Percentiles rank a stretch among this genome's conserved stretches.
Evolutionary conservation across 139 green algal species (phyloP).

Genomic region (Yamagishiella unicocca): DNA sequence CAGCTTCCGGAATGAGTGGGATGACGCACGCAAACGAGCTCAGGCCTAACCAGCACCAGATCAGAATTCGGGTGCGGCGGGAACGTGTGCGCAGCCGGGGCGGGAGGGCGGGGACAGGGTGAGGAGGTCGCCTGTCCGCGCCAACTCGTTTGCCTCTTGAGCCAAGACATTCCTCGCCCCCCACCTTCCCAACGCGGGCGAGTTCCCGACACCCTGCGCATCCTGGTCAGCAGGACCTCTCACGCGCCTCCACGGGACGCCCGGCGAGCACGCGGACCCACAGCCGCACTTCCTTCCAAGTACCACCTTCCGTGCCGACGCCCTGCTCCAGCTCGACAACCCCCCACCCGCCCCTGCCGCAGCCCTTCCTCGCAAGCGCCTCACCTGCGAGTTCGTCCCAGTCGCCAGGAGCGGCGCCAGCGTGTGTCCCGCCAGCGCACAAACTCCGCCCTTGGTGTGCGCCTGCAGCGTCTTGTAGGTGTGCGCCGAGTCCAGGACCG

Average conservation of each 20-base stretch:
- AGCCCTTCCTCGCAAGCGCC: background rate
- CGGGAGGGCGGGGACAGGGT: too few species aligned
- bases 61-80: background rate
- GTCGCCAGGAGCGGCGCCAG: slow-evolving; percentile 88
- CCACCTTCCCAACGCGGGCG: too few species aligned
- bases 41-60: background rate
- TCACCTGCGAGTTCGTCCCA: slow-evolving; percentile 47
- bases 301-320: too few species aligned
- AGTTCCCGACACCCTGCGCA: background rate
- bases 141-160: too few species aligned
- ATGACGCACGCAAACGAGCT: background rate
- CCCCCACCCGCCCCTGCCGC: background rate
- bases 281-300: too few species aligned
- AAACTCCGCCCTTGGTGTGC: slow-evolving; percentile 81
- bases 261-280: background rate
- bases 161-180: too few species aligned
- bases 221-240: background rate
- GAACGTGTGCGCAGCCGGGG: background rate
- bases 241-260: background rate
- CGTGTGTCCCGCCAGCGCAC: slow-evolving; percentile 80
- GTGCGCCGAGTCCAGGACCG: background rate
- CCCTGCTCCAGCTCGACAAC: too few species aligned
- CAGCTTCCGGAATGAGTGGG: background rate
- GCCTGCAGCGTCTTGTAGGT: slow-evolving; percentile 79
- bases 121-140: too few species aligned